Evolutionary conservation across 2,329 filamentous ascomycete genomes (phyloP).

Genomic region (Verticillium nonalfalfae): DNA sequence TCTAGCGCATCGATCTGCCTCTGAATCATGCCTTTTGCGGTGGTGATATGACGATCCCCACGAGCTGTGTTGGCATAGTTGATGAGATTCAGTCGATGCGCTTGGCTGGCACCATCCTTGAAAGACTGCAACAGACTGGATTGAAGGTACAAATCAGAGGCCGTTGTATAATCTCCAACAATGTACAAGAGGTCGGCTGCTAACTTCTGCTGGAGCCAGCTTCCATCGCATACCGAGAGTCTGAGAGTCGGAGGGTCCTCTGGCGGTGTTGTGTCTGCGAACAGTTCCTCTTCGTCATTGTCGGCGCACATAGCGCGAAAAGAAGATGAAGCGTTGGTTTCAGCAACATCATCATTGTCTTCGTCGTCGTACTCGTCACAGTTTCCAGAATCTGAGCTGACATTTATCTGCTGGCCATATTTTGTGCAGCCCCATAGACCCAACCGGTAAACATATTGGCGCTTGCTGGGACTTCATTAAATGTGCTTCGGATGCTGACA

Average conservation of each 20-base stretch:
- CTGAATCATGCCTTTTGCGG: background rate
- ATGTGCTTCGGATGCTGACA: background rate
- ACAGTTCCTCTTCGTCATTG: background rate
- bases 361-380: background rate
- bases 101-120: too few species aligned
- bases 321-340: background rate
- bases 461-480: conserved; percentile 14
- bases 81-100: background rate
- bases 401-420: conserved; percentile 12
- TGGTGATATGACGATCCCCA: background rate
- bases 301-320: background rate
- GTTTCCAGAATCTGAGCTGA: background rate
- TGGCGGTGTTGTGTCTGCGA: background rate
- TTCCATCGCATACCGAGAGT: background rate
- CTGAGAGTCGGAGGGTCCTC: background rate
- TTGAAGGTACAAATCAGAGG: background rate
- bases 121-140: background rate
- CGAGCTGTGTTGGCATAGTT: background rate
- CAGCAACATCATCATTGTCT: background rate
- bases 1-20: background rate
- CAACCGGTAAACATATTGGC: conserved; percentile 22
- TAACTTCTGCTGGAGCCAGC: background rate
- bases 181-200: background rate
- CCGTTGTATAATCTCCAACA: background rate
- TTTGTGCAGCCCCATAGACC: conserved; percentile 19